Base-by-base conservation (phyloP, 164 flowering plant genomes). In the Dillenia turbinata region DNA sequence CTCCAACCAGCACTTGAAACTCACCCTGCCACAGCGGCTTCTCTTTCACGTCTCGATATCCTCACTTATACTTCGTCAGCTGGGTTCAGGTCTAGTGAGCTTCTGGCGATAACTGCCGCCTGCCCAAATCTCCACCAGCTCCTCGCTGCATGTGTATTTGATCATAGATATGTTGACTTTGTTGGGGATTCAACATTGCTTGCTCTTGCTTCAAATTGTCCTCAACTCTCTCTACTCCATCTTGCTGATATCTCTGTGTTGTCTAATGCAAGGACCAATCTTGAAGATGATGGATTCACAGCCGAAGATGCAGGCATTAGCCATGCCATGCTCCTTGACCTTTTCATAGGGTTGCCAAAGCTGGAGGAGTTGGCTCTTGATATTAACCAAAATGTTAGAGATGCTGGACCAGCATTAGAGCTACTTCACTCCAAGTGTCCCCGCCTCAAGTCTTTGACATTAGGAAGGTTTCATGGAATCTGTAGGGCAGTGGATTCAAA, bases 401-500 rank as follows among this genome's bases (percentile, higher is more conserved):
- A 83, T 8, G 66, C 84, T 49, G 83, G 86, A 17, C 56, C 68
- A 9, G 83, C 83, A 1, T 59, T 95, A 66, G 97, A 90, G 62
- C 63, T 72, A 33, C 79, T 95, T 50, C 63, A 66, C 40, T 66
- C 77, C 1, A 85, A 69, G 45, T 95, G 99, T 52, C 81, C 81
- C 2, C 68, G 56, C 51, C 65, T 95, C 72, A 86, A 65, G 54
- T 60, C 70, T 14, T 79, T 90, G n/a, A 82, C 81, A 45, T 62
- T 95, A 46, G 97, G 98, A 47, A 83, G 80, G 26, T 92, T 95
- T 52, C 92, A 86, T 51, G 93, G 86, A 46, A 64, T 94, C 47
- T 89, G 91, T 49, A 52, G 66, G 65, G 87, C 87, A 0, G 63
- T 75, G 10, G 96, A 64, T 44, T 74, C 83, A 10, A 80, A 75